Base-by-base conservation (phyloP, 768 basidiomycete species). In the Filobasidium floriforme region DNA sequence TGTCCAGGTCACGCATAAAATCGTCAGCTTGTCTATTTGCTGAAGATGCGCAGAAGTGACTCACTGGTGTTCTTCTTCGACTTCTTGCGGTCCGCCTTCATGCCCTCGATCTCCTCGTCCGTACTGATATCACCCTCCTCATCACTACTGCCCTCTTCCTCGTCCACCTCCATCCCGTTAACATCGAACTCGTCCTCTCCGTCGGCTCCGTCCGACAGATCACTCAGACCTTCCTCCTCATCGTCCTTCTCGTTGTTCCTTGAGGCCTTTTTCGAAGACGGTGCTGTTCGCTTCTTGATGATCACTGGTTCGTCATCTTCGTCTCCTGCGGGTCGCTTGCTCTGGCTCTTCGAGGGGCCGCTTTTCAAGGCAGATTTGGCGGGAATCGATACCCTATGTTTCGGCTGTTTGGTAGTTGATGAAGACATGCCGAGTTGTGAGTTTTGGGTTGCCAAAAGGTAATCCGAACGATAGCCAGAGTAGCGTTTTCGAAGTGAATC, bases 101-200 rank as follows among this genome's bases (percentile, higher is more conserved):
- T 70, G 44, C 63, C 63, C 59, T 74, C 75, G 63, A 77, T 75
- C 70, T 77, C 76, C 40, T 77, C 76, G 44, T 74, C 75, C 29
- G 75, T 76, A 68, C 69, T 65, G 46, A 66, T 69, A 4, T 69
- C 66, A 24, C 67, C 68, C 11, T 66, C 63, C 37, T 51, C 68
- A 14, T 66, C 61, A 22, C 40, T 62, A 32, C 54, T 52, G 24
- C 32, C 66, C 26, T 69, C n/a, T n/a, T n/a, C 68, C 46, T 57
- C 59, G 52, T 68, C 70, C 32, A 68, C 66, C n/a, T 67, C 66
- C 59, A 66, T 68, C 24, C n/a, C 37, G 3, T 62, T 62, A 40
- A 70, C 62, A 51, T 68, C 69, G 52, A 63, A 63, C n/a, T 67
- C 71, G 26, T 70, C 69, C 5, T 63, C 49, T 26, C 29, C 61